Conservation (phyloP, 352 stramenopile genomes). For the Globisporangium mamillatum region DNA sequence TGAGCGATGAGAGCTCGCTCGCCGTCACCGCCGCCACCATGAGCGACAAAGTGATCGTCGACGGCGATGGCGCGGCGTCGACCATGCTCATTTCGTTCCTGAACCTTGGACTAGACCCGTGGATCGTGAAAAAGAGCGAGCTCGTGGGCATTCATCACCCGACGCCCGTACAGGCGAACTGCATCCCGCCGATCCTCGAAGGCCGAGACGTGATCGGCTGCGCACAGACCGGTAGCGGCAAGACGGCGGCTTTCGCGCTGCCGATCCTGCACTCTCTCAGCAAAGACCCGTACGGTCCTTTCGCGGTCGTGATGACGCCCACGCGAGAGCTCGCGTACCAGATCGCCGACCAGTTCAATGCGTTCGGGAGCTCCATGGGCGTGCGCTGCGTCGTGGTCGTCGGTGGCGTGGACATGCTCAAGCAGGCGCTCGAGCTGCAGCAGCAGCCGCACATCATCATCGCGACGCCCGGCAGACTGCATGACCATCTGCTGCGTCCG, state of each 20-base stretch:
- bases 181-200: conserved; percentile 87
- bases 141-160: conserved; percentile 84
- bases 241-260: conserved; percentile 98
- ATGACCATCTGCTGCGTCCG: conserved; percentile 89
- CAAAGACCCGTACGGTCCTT: conserved; percentile 94
- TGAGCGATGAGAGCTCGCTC: not conserved
- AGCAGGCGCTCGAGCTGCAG: conserved; percentile 89
- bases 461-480: conserved; percentile 94
- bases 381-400: conserved; percentile 93
- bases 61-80: conserved; percentile 31
- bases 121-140: conserved; percentile 85
- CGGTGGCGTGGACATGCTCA: conserved; percentile 93
- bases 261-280: conserved; percentile 96
- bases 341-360: conserved; percentile 97
- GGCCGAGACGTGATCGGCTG: conserved; percentile 92
- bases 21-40: not conserved
- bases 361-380: conserved; percentile 90
- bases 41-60: conserved; percentile 42
- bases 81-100: conserved; percentile 76
- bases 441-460: conserved; percentile 96
- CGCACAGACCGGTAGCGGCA: conserved; percentile 95
- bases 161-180: conserved; percentile 88
- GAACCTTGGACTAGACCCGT: conserved; percentile 82
- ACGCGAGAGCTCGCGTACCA: conserved; percentile 98
- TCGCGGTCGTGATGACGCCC: conserved; percentile 94